These are phyloP conservation scores for Leccinum subspadiceum DNA, from an alignment of 1,284 basidiomycete species.

Conservation along the genomic window DNA sequence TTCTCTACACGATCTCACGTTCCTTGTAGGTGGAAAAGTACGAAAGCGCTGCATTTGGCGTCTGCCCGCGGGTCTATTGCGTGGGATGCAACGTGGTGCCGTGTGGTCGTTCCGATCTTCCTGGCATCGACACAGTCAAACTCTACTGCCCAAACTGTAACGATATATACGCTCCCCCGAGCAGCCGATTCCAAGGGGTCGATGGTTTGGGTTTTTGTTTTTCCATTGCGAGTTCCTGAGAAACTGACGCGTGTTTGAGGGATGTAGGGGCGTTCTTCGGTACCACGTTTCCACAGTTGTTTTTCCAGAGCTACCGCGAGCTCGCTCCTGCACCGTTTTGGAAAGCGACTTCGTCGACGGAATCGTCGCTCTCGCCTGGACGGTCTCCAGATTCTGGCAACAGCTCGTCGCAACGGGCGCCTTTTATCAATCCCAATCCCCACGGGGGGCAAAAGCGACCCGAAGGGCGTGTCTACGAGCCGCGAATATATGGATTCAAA, in stretches of 20 bases:
- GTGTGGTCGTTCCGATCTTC: constrained; percentile 93
- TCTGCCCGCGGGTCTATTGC: constrained; percentile 96
- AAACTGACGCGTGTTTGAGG: constrained; percentile 22
- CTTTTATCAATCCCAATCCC: constrained; percentile 79
- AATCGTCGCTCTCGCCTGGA: constrained; percentile 52
- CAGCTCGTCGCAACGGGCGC: constrained; percentile 46
- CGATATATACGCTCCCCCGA: constrained; percentile 95
- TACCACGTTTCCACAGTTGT: constrained; percentile 95
- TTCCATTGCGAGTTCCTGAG: not conserved
- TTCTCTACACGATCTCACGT: constrained; percentile 21
- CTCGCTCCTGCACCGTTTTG: constrained; percentile 86
- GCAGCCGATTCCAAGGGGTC: constrained; percentile 92
- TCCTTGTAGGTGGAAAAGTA: constrained; percentile 86
- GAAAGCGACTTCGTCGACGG: constrained; percentile 53
- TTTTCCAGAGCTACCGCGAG: constrained; percentile 97
- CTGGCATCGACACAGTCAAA: constrained; percentile 98
- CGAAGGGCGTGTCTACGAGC: constrained; percentile 83
- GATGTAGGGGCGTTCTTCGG: constrained; percentile 94
- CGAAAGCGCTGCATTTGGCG: constrained; percentile 89
- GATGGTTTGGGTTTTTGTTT: constrained; percentile 65
- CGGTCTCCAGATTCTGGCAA: constrained; percentile 48
- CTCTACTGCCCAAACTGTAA: constrained; percentile 98
- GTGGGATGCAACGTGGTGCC: constrained; percentile 88
- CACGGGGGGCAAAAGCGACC: constrained; percentile 87
- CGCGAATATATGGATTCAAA: constrained; percentile 92